phyloP scores from a whole-genome alignment of 352 stramenopile species.

The Pythium dissimile region DNA sequence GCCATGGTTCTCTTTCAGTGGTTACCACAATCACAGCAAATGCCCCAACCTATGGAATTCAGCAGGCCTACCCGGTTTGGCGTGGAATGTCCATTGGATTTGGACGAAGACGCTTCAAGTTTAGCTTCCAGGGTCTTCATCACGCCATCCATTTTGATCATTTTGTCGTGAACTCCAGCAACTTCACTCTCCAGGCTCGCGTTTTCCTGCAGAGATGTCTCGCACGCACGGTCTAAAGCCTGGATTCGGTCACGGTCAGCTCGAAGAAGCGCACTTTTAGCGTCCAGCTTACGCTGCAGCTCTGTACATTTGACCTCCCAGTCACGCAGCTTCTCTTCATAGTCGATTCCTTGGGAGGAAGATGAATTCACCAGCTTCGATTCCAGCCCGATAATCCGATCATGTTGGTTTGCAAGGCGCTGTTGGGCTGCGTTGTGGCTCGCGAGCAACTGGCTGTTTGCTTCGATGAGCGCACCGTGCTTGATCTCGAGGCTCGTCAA shows the following conservation, averaged over 20 bases:
- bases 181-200: slow-evolving; percentile 38
- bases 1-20: neutral
- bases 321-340: slow-evolving; percentile 37
- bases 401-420: slow-evolving; percentile 19
- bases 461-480: slow-evolving; percentile 26
- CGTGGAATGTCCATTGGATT: neutral
- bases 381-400: neutral
- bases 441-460: slow-evolving; percentile 25
- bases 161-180: slow-evolving; percentile 31
- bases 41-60: neutral
- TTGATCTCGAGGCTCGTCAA: slow-evolving; percentile 38
- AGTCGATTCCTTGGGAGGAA: slow-evolving; percentile 15
- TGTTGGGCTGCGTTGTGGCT: slow-evolving; percentile 31
- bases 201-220: slow-evolving; percentile 28
- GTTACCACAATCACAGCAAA: neutral
- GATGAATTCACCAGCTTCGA: neutral
- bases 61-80: neutral
- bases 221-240: slow-evolving; percentile 11
- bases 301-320: slow-evolving; percentile 34
- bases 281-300: slow-evolving; percentile 17
- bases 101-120: slow-evolving; percentile 26
- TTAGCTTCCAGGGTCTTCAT: slow-evolving; percentile 47
- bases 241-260: slow-evolving; percentile 11
- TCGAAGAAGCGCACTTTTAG: slow-evolving; percentile 7
- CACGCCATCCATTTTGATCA: slow-evolving; percentile 41